A percentile compares a stretch with the other conserved stretches of the same genome.
These are phyloP conservation scores for Cyclocybe cylindracea DNA, from an alignment of 768 basidiomycete genomes.

Conservation along the genomic window DNA sequence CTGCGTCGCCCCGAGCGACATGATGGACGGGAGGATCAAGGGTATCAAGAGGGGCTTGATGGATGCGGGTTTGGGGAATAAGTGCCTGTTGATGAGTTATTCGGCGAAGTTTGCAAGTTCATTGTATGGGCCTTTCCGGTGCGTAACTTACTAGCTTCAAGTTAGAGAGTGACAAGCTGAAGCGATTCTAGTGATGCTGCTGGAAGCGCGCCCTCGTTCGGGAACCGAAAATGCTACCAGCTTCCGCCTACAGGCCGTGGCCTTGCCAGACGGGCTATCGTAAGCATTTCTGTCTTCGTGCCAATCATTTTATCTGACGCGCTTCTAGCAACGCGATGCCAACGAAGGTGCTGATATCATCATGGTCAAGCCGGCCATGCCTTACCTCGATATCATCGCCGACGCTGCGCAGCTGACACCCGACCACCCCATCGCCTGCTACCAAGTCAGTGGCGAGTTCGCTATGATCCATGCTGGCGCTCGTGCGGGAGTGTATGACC, in stretches of 20 bases:
- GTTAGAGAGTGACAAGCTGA: not conserved
- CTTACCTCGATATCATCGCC: constrained; percentile 95
- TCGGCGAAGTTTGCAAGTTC: constrained; percentile 97
- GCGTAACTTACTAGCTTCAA: constrained; percentile 14
- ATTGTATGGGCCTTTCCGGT: constrained; percentile 97
- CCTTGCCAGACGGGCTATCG: constrained; percentile 90
- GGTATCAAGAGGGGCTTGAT: constrained; percentile 88
- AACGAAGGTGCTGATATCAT: constrained; percentile 95
- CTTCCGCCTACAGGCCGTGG: constrained; percentile 88
- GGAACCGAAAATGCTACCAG: constrained; percentile 97
- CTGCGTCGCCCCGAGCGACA: constrained; percentile 97
- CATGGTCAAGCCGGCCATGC: constrained; percentile 97
- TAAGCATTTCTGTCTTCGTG: constrained; percentile 36
- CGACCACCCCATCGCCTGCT: constrained; percentile 93
- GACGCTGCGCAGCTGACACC: constrained; percentile 81
- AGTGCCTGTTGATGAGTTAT: constrained; percentile 93
- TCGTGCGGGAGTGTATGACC: constrained; percentile 87
- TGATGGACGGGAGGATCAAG: constrained; percentile 97
- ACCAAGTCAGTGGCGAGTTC: constrained; percentile 97
- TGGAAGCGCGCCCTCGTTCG: constrained; percentile 92
- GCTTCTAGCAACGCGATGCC: constrained; percentile 76
- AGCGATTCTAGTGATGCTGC: constrained; percentile 80
- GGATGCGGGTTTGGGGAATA: constrained; percentile 81
- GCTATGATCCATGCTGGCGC: constrained; percentile 98
- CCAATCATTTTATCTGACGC: constrained; percentile 1